Evolutionary conservation across 805 yeast genomes (phyloP), one percentile per base, ranked within the genome.

Genomic region (Candida nanaspora): DNA sequence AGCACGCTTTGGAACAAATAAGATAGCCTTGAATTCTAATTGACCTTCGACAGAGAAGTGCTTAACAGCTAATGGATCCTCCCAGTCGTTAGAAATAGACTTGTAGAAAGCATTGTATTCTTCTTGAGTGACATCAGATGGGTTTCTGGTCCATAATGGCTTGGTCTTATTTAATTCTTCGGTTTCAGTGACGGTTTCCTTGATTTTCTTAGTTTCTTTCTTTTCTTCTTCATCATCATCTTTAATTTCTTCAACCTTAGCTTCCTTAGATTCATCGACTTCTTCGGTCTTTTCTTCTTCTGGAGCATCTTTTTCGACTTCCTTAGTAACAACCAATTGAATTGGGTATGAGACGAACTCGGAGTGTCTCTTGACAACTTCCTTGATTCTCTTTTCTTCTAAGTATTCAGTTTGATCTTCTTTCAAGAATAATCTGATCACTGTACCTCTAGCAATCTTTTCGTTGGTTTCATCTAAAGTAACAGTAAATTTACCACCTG

Each of bases 41-140:
- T 93, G 98, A 78, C 99, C 99, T 77, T 93, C 99, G 62, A 93
- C 99, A 39, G 96, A 86, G 80, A 93, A 93, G 75, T 93, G 99
- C 80, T 93, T 93, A 55, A 93, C 98, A 54, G 97, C 97, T 66
- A 93, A 80, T 72, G 96, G 99, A 67, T 93, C 98, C 76, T 93
- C 98, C 98, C 98, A 93, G 72, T 93, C 99, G 72, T 93, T 93
- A 43, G 98, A 89, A 63, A 93, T 93, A 39, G 98, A 88, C 78
- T 93, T 93, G 86, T 93, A 93, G 85, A 93, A 93, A 45, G 98
- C 94, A 61, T 93, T 91, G 80, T 93, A 93, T 74, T 93, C 99
- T 53, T 93, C 98, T 76, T 87, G 89, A 51, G 96, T 79, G 55
- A 93, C 95, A 50, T 93, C 99, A 57, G 91, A 72, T 68, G 99